Evolutionary conservation across 2,329 filamentous ascomycete genomes (phyloP).

Genomic region (Botryosphaeria agaves): DNA sequence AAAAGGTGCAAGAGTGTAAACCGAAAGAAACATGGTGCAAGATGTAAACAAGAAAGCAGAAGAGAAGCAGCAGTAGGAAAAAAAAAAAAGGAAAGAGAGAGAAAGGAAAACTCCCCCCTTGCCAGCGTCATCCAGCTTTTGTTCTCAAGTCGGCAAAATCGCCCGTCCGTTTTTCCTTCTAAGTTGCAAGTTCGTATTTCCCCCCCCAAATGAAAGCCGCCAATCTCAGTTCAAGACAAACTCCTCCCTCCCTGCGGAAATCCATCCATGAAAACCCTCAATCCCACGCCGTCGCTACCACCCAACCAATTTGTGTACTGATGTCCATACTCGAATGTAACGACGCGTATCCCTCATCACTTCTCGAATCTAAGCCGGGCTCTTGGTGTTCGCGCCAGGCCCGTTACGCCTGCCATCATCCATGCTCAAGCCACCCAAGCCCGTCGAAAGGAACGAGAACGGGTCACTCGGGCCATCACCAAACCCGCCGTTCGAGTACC

Average conservation of each 20-base stretch:
- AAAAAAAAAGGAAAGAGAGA: not conserved
- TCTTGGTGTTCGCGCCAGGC: constrained; percentile 20
- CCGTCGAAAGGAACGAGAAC: constrained; percentile 62
- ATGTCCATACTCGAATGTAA: no score
- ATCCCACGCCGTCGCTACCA: no score
- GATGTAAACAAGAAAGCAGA: not conserved
- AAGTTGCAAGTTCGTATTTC: not conserved
- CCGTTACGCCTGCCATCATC: constrained; percentile 30
- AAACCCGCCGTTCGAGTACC: constrained; percentile 45
- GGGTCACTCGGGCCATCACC: constrained; percentile 49
- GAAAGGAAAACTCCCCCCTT: not conserved
- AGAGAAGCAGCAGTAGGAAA: no score
- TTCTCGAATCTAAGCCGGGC: constrained; percentile 15
- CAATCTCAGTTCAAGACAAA: constrained; percentile 1
- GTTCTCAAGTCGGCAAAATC: not conserved
- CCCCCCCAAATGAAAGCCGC: constrained; percentile 1
- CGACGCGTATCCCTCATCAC: not conserved
- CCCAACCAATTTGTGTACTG: no score
- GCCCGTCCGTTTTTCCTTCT: no score
- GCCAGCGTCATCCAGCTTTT: not conserved
- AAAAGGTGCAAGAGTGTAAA: not conserved
- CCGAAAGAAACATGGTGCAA: not conserved
- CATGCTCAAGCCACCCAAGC: constrained; percentile 56
- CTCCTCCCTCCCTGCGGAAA: not conserved
- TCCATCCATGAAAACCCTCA: not conserved